Conservation (phyloP, 768 basidiomycete species). For the Polyporus arcularius region DNA sequence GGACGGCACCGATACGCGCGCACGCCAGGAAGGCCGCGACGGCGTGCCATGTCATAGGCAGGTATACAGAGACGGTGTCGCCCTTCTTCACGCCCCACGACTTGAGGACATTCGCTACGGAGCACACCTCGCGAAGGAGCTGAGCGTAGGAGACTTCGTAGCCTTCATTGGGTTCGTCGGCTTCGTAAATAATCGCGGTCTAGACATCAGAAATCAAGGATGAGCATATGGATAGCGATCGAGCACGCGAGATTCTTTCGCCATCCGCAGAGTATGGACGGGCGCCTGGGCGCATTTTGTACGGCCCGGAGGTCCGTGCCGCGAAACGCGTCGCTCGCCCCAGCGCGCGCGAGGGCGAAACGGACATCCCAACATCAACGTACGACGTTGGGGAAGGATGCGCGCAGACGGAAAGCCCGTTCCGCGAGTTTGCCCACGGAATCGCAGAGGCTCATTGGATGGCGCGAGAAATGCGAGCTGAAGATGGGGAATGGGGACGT, state of each 20-base stretch:
- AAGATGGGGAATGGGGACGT: neutral
- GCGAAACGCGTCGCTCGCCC: no score
- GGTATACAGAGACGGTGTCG: slow-evolving; percentile 90
- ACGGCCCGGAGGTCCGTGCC: no score
- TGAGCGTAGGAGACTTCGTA: slow-evolving; percentile 77
- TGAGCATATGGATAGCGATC: slow-evolving; percentile 2
- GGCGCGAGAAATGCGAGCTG: neutral
- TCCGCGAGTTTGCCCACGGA: slow-evolving; percentile 5
- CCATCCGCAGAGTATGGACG: neutral
- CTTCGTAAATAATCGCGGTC: slow-evolving; percentile 98
- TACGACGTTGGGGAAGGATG: neutral
- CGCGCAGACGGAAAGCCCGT: slow-evolving; percentile 4
- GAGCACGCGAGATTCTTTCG: neutral
- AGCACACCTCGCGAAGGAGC: slow-evolving; percentile 87
- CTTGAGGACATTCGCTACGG: slow-evolving; percentile 90
- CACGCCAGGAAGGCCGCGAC: slow-evolving; percentile 97
- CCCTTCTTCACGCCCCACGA: slow-evolving; percentile 91
- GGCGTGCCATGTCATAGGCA: slow-evolving; percentile 95
- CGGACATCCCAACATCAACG: slow-evolving; percentile 1
- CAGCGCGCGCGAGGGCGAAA: neutral
- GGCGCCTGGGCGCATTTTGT: no score
- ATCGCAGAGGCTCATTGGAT: neutral
- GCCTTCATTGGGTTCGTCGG: slow-evolving; percentile 88
- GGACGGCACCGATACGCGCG: slow-evolving; percentile 93
- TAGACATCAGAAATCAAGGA: slow-evolving; percentile 28